Conservation (phyloP, 345 rosid species). For the Physaria fendleri region DNA sequence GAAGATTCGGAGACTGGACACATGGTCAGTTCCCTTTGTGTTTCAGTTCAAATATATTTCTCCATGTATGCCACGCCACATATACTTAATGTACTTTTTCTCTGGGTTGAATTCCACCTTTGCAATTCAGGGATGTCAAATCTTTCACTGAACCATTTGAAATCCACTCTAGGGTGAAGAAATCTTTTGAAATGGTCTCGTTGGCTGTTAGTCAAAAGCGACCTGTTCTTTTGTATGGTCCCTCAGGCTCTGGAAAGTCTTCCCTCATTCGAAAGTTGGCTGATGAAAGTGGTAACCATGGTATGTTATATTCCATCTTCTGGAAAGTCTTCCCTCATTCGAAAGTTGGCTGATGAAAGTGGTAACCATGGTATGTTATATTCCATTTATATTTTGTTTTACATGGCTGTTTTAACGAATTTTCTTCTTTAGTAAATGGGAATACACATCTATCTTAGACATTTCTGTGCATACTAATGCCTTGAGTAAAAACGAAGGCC, state of each 20-base stretch:
- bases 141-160: constrained; percentile 50
- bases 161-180: constrained; percentile 48
- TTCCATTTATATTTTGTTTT: too few species aligned
- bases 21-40: constrained; percentile 37
- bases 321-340: constrained; percentile 88
- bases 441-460: too few species aligned
- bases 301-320: constrained; percentile 50
- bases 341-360: constrained; percentile 59
- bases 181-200: constrained; percentile 70
- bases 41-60: constrained; percentile 10
- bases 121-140: constrained; percentile 49
- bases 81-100: constrained; percentile 1
- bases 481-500: too few species aligned
- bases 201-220: constrained; percentile 82
- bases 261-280: constrained; percentile 75
- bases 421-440: too few species aligned
- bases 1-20: constrained; percentile 37
- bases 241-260: constrained; percentile 89
- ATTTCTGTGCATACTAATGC: too few species aligned
- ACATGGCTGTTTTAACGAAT: too few species aligned
- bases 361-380: constrained; percentile 59
- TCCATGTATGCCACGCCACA: not conserved
- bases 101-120: constrained; percentile 11
- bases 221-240: constrained; percentile 93
- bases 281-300: constrained; percentile 55